These are phyloP conservation scores for Neopestalotiopsis rosae DNA, from an alignment of 2,329 filamentous ascomycete species.

Conservation along the genomic window DNA sequence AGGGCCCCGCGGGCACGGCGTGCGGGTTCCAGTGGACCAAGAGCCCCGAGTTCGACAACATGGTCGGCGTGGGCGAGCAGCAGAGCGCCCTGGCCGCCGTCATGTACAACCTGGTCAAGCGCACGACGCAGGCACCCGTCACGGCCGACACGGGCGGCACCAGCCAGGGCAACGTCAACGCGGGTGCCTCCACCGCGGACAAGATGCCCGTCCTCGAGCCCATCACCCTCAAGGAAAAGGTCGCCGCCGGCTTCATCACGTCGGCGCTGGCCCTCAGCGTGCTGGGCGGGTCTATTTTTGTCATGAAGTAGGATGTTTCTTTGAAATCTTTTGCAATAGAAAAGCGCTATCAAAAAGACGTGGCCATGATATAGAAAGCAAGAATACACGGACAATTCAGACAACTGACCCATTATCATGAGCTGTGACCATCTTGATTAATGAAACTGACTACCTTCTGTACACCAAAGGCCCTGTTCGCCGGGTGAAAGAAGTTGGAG, in stretches of 20 bases:
- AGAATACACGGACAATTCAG: no score
- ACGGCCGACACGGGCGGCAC: conserved; percentile 65
- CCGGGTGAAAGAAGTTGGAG: no score
- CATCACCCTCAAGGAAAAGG: conserved; percentile 57
- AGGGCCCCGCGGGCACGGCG: conserved; percentile 60
- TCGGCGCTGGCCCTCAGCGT: conserved; percentile 53
- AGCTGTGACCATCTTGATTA: no score
- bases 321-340: neutral
- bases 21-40: conserved; percentile 72
- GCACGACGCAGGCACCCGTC: conserved; percentile 45
- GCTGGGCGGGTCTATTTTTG: conserved; percentile 55
- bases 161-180: conserved; percentile 55
- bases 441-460: no score
- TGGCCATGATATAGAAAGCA: neutral
- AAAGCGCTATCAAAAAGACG: neutral
- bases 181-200: conserved; percentile 40
- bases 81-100: conserved; percentile 71
- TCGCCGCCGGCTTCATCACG: conserved; percentile 62
- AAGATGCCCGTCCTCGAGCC: conserved; percentile 35
- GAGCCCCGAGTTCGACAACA: conserved; percentile 59
- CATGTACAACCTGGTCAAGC: conserved; percentile 61
- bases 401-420: no score
- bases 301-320: conserved; percentile 40
- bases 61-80: conserved; percentile 70
- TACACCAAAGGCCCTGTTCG: no score